These are phyloP conservation scores for Silene uniflora DNA, from an alignment of 148 eudicot species.

Conservation along the genomic window DNA sequence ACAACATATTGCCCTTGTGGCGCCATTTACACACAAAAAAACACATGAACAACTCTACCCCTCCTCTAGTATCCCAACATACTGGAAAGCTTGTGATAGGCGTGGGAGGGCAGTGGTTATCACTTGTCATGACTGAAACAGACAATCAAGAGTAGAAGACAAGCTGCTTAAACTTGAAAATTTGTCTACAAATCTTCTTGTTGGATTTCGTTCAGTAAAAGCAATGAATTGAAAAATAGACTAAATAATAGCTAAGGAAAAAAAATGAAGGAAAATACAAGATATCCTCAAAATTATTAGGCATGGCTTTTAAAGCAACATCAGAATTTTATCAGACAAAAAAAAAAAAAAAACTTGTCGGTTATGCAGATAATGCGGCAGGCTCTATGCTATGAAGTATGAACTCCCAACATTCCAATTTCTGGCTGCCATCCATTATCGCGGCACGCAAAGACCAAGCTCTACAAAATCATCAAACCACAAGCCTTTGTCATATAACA, in stretches of 20 bases:
- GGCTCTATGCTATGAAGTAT: not conserved
- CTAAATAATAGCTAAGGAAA: not conserved
- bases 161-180: not conserved
- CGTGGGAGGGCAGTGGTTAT: not conserved
- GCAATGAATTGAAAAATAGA: not conserved
- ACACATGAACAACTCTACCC: not conserved
- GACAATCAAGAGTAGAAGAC: not conserved
- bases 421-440: conserved; percentile 27
- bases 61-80: too few species aligned
- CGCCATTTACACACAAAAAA: too few species aligned
- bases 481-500: not conserved
- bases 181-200: not conserved
- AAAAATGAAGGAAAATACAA: not conserved
- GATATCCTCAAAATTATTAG: conserved; percentile 5
- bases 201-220: not conserved
- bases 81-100: not conserved
- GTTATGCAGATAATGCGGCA: conserved; percentile 3
- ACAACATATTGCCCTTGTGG: too few species aligned
- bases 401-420: not conserved
- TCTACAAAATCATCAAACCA: conserved; percentile 26
- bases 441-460: conserved; percentile 47
- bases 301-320: conserved; percentile 3
- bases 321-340: conserved; percentile 4
- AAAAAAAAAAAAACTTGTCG: not conserved
- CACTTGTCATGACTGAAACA: not conserved